Evolutionary conservation across 179 eudicot genomes (phyloP).

Genomic region (Pouteria campechiana): DNA sequence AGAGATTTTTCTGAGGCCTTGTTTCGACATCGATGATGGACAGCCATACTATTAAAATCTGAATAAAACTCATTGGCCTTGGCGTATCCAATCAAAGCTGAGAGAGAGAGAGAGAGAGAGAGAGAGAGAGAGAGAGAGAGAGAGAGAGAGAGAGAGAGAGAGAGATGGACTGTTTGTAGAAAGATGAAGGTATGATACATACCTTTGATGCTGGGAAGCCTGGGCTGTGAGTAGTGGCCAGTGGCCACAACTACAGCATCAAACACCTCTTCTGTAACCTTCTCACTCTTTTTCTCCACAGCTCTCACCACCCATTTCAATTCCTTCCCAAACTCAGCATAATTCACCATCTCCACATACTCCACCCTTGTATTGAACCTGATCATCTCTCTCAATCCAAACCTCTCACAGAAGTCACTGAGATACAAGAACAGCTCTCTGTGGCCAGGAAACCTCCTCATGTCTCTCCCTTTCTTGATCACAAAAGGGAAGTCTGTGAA

Average conservation of each 20-base stretch:
- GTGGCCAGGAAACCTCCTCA: conserved; percentile 76
- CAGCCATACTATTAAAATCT: too few relatives aligned
- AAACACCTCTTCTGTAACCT: conserved; percentile 56
- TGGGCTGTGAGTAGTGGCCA: conserved; percentile 70
- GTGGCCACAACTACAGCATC: conserved; percentile 85
- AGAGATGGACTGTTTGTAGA: neutral
- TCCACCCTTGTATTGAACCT: conserved; percentile 69
- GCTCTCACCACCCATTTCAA: conserved; percentile 60
- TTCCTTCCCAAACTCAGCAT: conserved; percentile 25
- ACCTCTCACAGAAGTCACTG: conserved; percentile 52
- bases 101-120: too few relatives aligned
- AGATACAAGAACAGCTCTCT: conserved; percentile 44
- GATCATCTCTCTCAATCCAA: conserved; percentile 51
- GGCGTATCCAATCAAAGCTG: too few relatives aligned
- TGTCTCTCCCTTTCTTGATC: conserved; percentile 56
- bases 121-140: neutral
- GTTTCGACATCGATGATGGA: too few relatives aligned
- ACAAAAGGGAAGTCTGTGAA: conserved; percentile 63
- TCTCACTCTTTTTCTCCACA: conserved; percentile 18
- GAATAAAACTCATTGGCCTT: too few relatives aligned
- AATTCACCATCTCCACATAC: conserved; percentile 44
- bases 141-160: neutral
- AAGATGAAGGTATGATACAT: neutral
- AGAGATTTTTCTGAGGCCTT: too few relatives aligned
- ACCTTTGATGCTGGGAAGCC: conserved; percentile 67